Base-by-base conservation (phyloP, 2,329 filamentous ascomycete species). In the Beauveria brongniartii region DNA sequence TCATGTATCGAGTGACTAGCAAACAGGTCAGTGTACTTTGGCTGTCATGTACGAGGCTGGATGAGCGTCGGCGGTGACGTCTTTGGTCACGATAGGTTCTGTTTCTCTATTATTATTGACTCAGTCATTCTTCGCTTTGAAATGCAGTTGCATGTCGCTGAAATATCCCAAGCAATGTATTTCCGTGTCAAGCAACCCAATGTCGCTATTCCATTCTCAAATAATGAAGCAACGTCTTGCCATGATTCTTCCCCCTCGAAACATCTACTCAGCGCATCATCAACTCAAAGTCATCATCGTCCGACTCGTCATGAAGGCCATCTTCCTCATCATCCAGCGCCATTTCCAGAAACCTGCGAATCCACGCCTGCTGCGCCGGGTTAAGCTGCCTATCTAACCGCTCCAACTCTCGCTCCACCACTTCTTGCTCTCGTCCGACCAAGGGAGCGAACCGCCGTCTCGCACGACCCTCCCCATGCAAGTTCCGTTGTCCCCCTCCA, bases 241-340 rank as follows among this genome's bases (percentile, higher is more conserved):
- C 14, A 40, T 20, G 18, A 28, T 5, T 26, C 18, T 41, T 34
- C 12, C 48, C 48, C 40, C 14, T 14, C 20, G 41, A 28, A 12
- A 46, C 37, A 41, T 22, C 6, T 40, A 41, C n/a, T 28, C 62
- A 66, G 28, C 61, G 60, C 34, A 65, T 57, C 64, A 59, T 65
- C 59, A 65, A 66, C 20, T 62, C 53, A 16, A 54, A 63, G 44
- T 65, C 69, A n/a, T 74, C 72, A 26, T 71, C 68, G 61, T 72
- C 72, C 44, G 69, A 73, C 60, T 77, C 78, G 46, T 74, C 77
- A 54, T 79, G 78, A 59, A 75, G 71, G 55, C 78, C 74, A 66
- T 82, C 77, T 69, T 84, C 81, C 64, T 78, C 73, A 65, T 84
- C 81, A 40, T 78, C 72, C 58, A 83, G 72, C 3, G 81, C 81